Base-by-base conservation (phyloP, 225 moss, liverwort and hornwort species). In the Physcomitrellopsis africana region DNA sequence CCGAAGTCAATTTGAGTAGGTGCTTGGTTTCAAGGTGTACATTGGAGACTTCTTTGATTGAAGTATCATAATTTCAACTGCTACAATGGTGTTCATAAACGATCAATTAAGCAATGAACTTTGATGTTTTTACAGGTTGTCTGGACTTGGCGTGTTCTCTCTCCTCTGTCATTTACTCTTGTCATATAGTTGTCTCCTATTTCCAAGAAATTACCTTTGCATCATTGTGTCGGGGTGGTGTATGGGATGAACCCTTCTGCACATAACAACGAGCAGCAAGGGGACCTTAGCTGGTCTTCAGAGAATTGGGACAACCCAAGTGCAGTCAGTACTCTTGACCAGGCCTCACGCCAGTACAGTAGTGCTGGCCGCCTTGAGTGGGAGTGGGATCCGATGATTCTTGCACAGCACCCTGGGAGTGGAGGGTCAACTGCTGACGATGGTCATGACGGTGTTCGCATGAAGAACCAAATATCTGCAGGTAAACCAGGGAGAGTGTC, bases 191-290 rank as follows among this genome's bases (percentile, higher is more conserved):
- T 79, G 82, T 69, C 76, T 80, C 69, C 75, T 27, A 42, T 29
- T 65, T 45, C 49, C 77, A 63, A 51, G 86, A 79, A 76, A 78
- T 64, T 72, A 76, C 69, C 81, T 73, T 71, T 58, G 60, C 73
- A 68, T 79, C 76, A 65, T 79, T 76, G 63, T 63, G 81, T 74
- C 32, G 32, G 1, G 63, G 86, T 86, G 86, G 91, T 86, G 68
- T 89, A 91, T 96, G 96, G 96, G 96, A 96, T 96, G 96, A 96
- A 96, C 94, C 89, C 92, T 77, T 94, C 96, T 92, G 91, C 86
- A 81, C 89, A 79, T 86, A 75, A 86, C 94, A 85, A 91, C 90
- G 96, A 94, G 90, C 86, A 94, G 89, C 91, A 96, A 90, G 93
- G 87, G 76, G 96, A 96, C 78, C 89, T 91, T 62, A 92, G 85